phyloP scores from a whole-genome alignment of 305 asterid genomes.

The Fraxinus xanthoxyloides region DNA sequence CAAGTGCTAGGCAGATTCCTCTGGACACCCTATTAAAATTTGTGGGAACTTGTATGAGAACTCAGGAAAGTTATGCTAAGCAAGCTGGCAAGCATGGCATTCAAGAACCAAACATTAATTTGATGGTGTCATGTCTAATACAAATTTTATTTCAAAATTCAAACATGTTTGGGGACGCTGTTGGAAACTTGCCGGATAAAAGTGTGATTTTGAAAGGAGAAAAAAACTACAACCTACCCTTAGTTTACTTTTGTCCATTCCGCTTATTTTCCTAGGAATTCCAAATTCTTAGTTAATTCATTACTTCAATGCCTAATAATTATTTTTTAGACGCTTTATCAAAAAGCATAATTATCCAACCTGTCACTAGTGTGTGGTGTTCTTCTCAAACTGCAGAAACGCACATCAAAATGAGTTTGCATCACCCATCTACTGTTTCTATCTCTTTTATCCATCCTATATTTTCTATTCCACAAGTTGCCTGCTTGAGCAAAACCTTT shows the following conservation, averaged over 20 bases:
- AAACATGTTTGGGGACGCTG: not conserved
- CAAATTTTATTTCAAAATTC: not conserved
- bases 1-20: slow-evolving; percentile 47
- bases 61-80: not conserved
- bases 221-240: not conserved
- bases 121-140: not conserved
- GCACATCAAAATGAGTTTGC: not conserved
- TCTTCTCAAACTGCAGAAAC: not conserved
- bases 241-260: not conserved
- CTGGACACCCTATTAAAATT: slow-evolving; percentile 37
- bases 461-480: not conserved
- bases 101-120: not conserved
- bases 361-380: not conserved
- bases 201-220: not conserved
- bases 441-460: not conserved
- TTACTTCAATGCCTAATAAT: not conserved
- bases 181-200: not conserved
- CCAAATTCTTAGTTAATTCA: not conserved
- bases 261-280: not conserved
- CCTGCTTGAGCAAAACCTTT: not conserved
- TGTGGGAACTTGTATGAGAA: slow-evolving; percentile 9
- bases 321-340: not conserved
- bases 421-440: not conserved
- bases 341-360: not conserved
- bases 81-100: not conserved